Conservation (phyloP, 1,284 basidiomycete genomes). For the Ganoderma boninense region DNA sequence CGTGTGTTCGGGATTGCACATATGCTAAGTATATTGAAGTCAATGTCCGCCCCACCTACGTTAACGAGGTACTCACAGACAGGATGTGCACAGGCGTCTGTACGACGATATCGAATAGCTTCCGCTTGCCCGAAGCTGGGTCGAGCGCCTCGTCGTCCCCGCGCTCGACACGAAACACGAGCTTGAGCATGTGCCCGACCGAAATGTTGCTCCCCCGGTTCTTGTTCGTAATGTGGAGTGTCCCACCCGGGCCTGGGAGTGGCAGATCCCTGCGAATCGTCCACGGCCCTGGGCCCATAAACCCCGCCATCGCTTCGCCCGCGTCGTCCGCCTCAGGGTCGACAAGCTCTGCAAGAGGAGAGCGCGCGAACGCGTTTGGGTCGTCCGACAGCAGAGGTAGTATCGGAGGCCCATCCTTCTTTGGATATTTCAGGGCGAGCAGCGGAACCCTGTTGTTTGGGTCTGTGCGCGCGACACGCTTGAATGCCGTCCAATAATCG, state of each 20-base stretch:
- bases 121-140: conserved; percentile 73
- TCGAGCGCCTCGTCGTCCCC: conserved; percentile 76
- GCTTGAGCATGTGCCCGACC: conserved; percentile 84
- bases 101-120: conserved; percentile 92
- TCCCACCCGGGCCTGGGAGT: conserved; percentile 62
- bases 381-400: conserved; percentile 74
- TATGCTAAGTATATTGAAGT: conserved; percentile 56
- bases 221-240: conserved; percentile 84
- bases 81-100: conserved; percentile 84
- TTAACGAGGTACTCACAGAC: conserved; percentile 61
- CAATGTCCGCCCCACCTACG: no score
- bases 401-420: conserved; percentile 59
- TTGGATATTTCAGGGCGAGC: conserved; percentile 68
- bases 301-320: conserved; percentile 62
- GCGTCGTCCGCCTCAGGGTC: conserved; percentile 52
- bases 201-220: conserved; percentile 85
- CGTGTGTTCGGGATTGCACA: conserved; percentile 82
- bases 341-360: conserved; percentile 58
- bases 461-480: conserved; percentile 81
- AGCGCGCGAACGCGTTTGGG: conserved; percentile 60
- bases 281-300: conserved; percentile 84
- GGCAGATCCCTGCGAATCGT: conserved; percentile 62
- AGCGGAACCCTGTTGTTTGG: conserved; percentile 73
- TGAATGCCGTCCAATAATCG: conserved; percentile 80
- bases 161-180: conserved; percentile 86